Evolutionary conservation across 306 rosid species (phyloP), one percentile per base, ranked within the genome.

Genomic region (Elaeagnus macrophylla): DNA sequence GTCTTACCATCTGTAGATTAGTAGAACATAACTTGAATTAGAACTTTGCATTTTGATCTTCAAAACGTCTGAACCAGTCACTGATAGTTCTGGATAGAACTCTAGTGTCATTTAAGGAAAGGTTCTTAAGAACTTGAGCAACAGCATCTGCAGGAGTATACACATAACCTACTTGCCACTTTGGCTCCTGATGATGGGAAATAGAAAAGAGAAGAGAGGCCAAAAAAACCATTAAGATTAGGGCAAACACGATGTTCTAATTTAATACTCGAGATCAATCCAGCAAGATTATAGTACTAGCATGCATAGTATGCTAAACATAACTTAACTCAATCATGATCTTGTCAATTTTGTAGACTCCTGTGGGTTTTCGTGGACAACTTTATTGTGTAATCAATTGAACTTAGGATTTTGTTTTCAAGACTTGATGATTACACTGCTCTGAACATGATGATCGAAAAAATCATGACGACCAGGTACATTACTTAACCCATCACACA

Each of bases 61-160:
- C 83, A 32, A 84, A 78, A 25, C 67, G 72, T 48, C 67, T 72
- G 77, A 91, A 82, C 99, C 96, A 84, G 65, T 80, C 72, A 36
- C 75, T 71, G 53, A 84, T 60, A 25, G 85, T 78, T 73, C 74
- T 73, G 6, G 86, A 79, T 51, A 87, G 83, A 62, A 64, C 67
- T 74, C 72, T 72, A 46, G 69, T 72, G 11, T 87, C 96, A 64
- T 73, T 82, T 66, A 91, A 50, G 2, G 96, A 77, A 55, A 91
- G 73, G 45, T 86, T 74, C 59, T 77, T 82, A 32, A 87, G 84
- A 42, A 72, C 64, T 75, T 82, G 96, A 55, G 95, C 99, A 65
- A 87, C 72, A 36, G 96, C 99, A 68, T 91, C 99, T 47, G 85
- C 89, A 35, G 99, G 99, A 61, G 95, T 87, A 70, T 91, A 91